Evolutionary conservation across 2,329 filamentous ascomycete genomes (phyloP).

Genomic region (Aspergillus fijiensis): DNA sequence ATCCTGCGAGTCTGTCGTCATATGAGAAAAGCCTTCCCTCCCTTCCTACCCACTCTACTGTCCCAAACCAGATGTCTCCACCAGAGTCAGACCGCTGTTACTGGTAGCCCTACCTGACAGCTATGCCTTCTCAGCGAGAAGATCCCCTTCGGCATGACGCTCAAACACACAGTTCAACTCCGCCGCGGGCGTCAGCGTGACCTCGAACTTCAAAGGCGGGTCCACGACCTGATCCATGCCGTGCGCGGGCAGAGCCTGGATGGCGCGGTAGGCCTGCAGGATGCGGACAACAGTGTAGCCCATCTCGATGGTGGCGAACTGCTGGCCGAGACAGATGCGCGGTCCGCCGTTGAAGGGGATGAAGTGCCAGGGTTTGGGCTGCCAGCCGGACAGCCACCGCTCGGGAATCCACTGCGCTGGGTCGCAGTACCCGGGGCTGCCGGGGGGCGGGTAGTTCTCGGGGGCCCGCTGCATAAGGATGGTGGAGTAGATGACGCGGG

Average conservation of each 20-base stretch:
- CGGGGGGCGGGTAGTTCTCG: constrained; percentile 49
- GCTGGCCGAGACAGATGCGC: constrained; percentile 58
- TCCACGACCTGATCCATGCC: constrained; percentile 37
- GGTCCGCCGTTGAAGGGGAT: constrained; percentile 56
- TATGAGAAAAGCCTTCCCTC: not conserved
- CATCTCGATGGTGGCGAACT: constrained; percentile 61
- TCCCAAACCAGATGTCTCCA: not conserved
- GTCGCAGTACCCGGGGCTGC: constrained; percentile 39
- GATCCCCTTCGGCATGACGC: constrained; percentile 25
- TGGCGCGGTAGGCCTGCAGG: constrained; percentile 42
- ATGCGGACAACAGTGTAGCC: constrained; percentile 49
- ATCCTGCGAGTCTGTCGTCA: not conserved
- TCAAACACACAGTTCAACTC: constrained; percentile 44
- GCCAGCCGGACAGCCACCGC: constrained; percentile 52
- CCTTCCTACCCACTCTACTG: too few relatives aligned
- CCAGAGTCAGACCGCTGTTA: not conserved
- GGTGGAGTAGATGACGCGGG: constrained; percentile 52
- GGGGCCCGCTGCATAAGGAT: constrained; percentile 53
- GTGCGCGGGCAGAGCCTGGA: constrained; percentile 34
- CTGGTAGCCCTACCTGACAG: not conserved
- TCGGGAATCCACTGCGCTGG: constrained; percentile 50
- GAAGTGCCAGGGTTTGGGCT: constrained; percentile 55
- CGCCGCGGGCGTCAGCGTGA: constrained; percentile 39
- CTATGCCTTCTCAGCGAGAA: not conserved
- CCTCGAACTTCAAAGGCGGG: constrained; percentile 38